These are phyloP conservation scores for Lactarius pseudohatsudake DNA, from an alignment of 768 basidiomycete species.

Conservation along the genomic window DNA sequence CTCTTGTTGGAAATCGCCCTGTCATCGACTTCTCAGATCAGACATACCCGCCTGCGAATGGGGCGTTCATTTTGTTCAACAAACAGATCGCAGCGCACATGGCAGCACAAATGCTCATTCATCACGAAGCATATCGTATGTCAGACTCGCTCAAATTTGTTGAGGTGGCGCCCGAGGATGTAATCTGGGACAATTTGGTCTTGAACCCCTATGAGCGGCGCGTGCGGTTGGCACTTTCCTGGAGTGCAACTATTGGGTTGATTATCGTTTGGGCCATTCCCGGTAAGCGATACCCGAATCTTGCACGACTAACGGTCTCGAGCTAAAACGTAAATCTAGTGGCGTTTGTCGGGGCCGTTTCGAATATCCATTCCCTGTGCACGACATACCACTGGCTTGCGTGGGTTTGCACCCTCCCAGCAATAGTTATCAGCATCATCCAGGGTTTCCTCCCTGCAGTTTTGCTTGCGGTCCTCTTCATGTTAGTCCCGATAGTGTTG, in stretches of 20 bases:
- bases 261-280: slow-evolving; percentile 91
- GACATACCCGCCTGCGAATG: slow-evolving; percentile 42
- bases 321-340: slow-evolving; percentile 27
- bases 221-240: slow-evolving; percentile 49
- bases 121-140: slow-evolving; percentile 87
- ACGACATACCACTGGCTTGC: slow-evolving; percentile 63
- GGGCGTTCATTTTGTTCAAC: slow-evolving; percentile 89
- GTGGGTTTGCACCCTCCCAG: slow-evolving; percentile 79
- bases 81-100: slow-evolving; percentile 92
- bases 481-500: slow-evolving; percentile 83
- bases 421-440: slow-evolving; percentile 73
- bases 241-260: slow-evolving; percentile 71
- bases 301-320: background rate
- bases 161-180: slow-evolving; percentile 84
- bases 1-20: slow-evolving; percentile 21
- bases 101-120: slow-evolving; percentile 69
- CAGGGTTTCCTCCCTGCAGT: slow-evolving; percentile 88
- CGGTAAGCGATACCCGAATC: slow-evolving; percentile 40
- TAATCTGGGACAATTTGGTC: slow-evolving; percentile 89
- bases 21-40: slow-evolving; percentile 30
- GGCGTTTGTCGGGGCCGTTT: slow-evolving; percentile 74
- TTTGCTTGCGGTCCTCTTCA: slow-evolving; percentile 85
- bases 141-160: slow-evolving; percentile 53
- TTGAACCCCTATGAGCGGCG: slow-evolving; percentile 81
- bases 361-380: slow-evolving; percentile 76